Base-by-base conservation (phyloP, 2,329 filamentous ascomycete genomes). In the Aspergillus texensis region DNA sequence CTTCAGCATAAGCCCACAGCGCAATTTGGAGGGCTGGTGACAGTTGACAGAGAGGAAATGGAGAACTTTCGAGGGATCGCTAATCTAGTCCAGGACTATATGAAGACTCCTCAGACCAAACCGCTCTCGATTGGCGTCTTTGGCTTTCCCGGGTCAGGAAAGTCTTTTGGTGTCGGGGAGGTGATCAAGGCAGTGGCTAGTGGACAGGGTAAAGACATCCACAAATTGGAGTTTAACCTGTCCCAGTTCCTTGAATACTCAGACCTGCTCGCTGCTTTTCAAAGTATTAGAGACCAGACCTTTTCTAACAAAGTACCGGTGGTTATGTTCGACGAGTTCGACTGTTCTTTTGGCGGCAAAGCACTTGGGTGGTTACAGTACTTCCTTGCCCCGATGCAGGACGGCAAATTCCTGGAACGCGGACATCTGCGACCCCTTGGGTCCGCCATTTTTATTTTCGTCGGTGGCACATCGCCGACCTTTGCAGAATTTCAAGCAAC, bases 41-140 rank as follows among this genome's bases (percentile, higher is more conserved):
- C 30, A 32, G 30, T 32, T 1, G 30, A 32, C 10, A 32, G 30
- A 9, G 30, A 32, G 30, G 30, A 32, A 32, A 32, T 32, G 30
- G 30, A 32, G 30, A 32, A 32, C 8, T 32, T 32, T 32, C 30
- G 30, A 32, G 2, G 30, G 30, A 32, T 32, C 9, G 30, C 30
- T 10, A 32, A 32, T 32, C 30, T 32, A 1, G 30, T 32, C 8
- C 30, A 11, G 30, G 30, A 32, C 0, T 32, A 32, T 3, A 32
- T 32, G 30, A 32, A 11, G 30, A 32, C 30, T 9, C 8, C 30
- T 1, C 8, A 32, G 8, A 32, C 30, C 0, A 45, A 45, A 8
- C 59, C 59, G 24, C 39, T 61, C 8, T 61, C 34, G 8, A 61
- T 61, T 26, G 59, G 59, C 6, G 59, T 39, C 9, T 61, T 61